Conservation (phyloP, 768 basidiomycete species). For the Phylloporus rhodoxanthus region DNA sequence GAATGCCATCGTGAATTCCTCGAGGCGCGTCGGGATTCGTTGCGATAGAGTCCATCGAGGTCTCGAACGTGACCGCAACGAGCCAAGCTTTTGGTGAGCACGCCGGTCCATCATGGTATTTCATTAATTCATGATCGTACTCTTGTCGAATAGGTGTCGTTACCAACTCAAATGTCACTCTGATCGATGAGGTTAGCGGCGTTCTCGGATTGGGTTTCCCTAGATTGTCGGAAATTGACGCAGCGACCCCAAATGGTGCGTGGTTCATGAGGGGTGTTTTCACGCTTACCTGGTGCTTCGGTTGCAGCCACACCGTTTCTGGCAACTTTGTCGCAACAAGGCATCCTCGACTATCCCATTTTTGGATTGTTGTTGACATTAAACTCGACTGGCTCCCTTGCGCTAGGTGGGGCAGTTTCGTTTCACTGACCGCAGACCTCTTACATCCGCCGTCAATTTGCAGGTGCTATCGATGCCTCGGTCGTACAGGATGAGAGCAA, state of each 20-base stretch:
- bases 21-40: slow-evolving; percentile 66
- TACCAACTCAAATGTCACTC: slow-evolving; percentile 54
- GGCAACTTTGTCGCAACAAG: slow-evolving; percentile 53
- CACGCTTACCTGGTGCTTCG: neutral
- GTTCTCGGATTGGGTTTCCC: slow-evolving; percentile 74
- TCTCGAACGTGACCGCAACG: slow-evolving; percentile 55
- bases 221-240: slow-evolving; percentile 57
- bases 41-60: slow-evolving; percentile 54
- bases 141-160: slow-evolving; percentile 44
- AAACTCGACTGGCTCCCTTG: slow-evolving; percentile 54
- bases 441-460: neutral
- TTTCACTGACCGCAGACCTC: neutral
- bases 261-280: slow-evolving; percentile 10
- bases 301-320: slow-evolving; percentile 63
- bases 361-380: slow-evolving; percentile 66
- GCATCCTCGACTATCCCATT: slow-evolving; percentile 64
- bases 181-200: slow-evolving; percentile 62
- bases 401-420: slow-evolving; percentile 44
- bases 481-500: slow-evolving; percentile 54
- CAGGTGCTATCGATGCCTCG: slow-evolving; percentile 72
- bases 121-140: slow-evolving; percentile 1
- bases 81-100: slow-evolving; percentile 64
- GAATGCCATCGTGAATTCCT: slow-evolving; percentile 4
- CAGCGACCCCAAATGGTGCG: slow-evolving; percentile 43
- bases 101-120: neutral